Conservation (phyloP, 75 land plant genomes). For the Pinus albicaulis region DNA sequence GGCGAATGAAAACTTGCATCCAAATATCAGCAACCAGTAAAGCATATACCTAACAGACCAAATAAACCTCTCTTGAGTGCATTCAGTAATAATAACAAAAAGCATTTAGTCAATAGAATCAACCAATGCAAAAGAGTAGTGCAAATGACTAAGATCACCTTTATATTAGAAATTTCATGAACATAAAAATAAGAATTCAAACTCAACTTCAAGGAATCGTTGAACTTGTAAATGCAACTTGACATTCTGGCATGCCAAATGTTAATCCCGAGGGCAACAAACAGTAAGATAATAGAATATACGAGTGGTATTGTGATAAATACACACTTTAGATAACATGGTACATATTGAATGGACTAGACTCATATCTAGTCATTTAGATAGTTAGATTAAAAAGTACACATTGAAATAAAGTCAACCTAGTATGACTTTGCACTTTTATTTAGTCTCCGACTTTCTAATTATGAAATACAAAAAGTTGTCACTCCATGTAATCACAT, state of each 20-base stretch:
- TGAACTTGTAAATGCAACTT: neutral
- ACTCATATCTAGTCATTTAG: no score
- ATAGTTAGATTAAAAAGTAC: no score
- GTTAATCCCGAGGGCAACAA: neutral
- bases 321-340: no score
- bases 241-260: neutral
- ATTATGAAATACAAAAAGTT: no score
- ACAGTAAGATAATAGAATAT: no score
- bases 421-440: no score
- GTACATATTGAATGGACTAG: no score
- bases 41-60: slow-evolving; percentile 67
- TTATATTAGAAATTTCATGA: neutral
- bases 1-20: slow-evolving; percentile 83
- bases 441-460: no score
- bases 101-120: neutral
- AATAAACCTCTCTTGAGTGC: neutral
- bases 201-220: neutral
- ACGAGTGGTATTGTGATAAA: no score
- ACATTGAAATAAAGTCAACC: no score
- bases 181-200: neutral
- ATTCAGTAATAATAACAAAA: no score
- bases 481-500: no score
- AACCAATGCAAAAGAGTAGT: neutral
- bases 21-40: slow-evolving; percentile 83
- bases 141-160: neutral